Percentiles rank a stretch among this genome's conserved stretches.
phyloP scores from a whole-genome alignment of 306 rosid genomes.

The Macrotyloma uniflorum region DNA sequence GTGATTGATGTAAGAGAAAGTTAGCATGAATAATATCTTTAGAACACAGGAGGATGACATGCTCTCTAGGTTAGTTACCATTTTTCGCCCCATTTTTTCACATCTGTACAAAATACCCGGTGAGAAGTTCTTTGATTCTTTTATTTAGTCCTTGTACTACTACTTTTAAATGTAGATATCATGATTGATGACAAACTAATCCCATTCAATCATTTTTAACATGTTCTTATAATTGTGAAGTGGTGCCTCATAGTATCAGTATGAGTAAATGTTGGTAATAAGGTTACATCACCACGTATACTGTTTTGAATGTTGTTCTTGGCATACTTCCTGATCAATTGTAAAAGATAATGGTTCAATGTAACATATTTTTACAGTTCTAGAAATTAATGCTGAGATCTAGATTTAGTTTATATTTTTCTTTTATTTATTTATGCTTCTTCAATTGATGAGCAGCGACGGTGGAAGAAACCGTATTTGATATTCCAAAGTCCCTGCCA shows the following conservation, averaged over 20 bases:
- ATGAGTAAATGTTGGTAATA: not conserved
- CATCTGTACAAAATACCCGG: constrained; percentile 32
- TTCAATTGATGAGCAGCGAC: not conserved
- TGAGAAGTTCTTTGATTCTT: constrained; percentile 49
- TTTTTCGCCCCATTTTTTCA: not conserved
- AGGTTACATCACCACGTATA: not conserved
- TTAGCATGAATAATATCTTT: not conserved
- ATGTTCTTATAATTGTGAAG: not conserved
- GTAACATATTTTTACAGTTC: not conserved
- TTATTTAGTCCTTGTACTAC: constrained; percentile 31
- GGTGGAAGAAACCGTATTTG: not conserved
- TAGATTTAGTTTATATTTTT: not conserved
- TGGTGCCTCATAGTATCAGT: constrained; percentile 8
- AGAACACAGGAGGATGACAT: constrained; percentile 27
- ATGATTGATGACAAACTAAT: constrained; percentile 27
- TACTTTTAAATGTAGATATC: constrained; percentile 20
- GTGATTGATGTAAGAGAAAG: constrained; percentile 32
- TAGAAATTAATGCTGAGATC: not conserved
- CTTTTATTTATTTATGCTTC: not conserved
- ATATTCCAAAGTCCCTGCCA: constrained; percentile 8
- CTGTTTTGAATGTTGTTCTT: constrained; percentile 2
- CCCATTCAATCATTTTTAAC: constrained; percentile 31
- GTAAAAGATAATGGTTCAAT: not conserved
- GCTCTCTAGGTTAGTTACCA: constrained; percentile 38
- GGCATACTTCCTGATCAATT: not conserved